These are phyloP conservation scores for Candida orba DNA, from an alignment of 805 yeast species.

Conservation along the genomic window DNA sequence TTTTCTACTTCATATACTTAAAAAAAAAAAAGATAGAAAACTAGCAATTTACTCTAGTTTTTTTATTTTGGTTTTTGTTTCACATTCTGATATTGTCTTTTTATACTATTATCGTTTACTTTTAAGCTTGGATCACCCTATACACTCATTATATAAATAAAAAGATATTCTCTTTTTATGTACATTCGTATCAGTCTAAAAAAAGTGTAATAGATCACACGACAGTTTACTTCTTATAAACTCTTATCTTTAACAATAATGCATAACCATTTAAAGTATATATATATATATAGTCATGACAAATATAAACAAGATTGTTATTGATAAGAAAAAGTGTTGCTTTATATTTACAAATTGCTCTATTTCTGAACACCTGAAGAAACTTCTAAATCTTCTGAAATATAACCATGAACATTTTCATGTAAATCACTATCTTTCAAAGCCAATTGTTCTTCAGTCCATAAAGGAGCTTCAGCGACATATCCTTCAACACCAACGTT, in stretches of 20 bases:
- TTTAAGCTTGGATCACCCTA: no score
- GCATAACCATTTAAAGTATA: no score
- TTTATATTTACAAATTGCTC: not conserved
- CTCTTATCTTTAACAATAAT: no score
- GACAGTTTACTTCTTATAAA: no score
- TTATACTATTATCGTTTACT: no score
- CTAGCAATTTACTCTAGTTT: not conserved
- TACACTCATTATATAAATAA: no score
- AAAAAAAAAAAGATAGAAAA: no score
- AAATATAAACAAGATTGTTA: not conserved
- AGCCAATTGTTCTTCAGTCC: constrained; percentile 78
- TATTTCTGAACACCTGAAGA: constrained; percentile 49
- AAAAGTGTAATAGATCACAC: no score
- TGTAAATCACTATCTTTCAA: constrained; percentile 59
- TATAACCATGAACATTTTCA: constrained; percentile 58
- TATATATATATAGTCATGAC: no score
- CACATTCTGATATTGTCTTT: not conserved
- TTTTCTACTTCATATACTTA: no score
- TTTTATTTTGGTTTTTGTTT: not conserved
- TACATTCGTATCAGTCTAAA: no score
- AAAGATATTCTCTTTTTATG: no score
- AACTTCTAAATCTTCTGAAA: constrained; percentile 55
- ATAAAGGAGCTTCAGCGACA: constrained; percentile 53
- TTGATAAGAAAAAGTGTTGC: not conserved
- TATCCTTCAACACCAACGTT: constrained; percentile 67